phyloP scores from a whole-genome alignment of 2,329 filamentous ascomycete species.

The Diaporthe vexans region DNA sequence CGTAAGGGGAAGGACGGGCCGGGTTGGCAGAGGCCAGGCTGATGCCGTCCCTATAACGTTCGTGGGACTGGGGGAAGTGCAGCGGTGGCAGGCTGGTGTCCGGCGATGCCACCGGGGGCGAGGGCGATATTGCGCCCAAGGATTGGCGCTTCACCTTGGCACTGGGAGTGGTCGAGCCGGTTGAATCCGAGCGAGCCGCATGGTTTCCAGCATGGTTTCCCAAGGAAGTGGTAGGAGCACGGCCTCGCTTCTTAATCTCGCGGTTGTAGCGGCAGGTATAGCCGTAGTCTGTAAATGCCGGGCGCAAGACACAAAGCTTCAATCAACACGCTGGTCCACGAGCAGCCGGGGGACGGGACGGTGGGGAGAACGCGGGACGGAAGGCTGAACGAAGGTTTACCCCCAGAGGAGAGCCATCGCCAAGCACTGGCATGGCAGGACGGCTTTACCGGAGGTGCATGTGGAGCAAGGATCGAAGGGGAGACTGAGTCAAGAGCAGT shows the following conservation, averaged over 20 bases:
- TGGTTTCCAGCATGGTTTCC: slow-evolving; percentile 25
- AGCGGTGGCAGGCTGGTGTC: slow-evolving; percentile 31
- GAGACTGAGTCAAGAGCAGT: neutral
- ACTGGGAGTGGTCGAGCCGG: slow-evolving; percentile 11
- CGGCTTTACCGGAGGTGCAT: neutral
- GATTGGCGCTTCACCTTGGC: slow-evolving; percentile 22
- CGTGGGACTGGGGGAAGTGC: slow-evolving; percentile 25
- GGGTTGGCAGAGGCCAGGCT: slow-evolving; percentile 21
- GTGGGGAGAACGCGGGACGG: neutral
- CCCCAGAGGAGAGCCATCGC: neutral
- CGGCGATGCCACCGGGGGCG: slow-evolving; percentile 39
- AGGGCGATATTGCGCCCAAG: slow-evolving; percentile 32
- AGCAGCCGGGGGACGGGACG: neutral
- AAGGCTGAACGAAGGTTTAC: slow-evolving; percentile 2
- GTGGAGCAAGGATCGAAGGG: neutral
- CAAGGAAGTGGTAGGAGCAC: slow-evolving; percentile 46
- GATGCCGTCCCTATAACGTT: slow-evolving; percentile 25
- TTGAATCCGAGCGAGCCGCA: slow-evolving; percentile 36
- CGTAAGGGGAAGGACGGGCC: slow-evolving; percentile 9
- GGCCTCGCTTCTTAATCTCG: slow-evolving; percentile 54
- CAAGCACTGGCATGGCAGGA: neutral
- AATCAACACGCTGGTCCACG: slow-evolving; percentile 14
- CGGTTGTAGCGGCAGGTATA: slow-evolving; percentile 55
- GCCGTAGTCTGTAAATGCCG: slow-evolving; percentile 51
- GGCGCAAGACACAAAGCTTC: neutral